Evolutionary conservation across 495 filamentous ascomycete species (phyloP).

Genomic region (Tuber calosporum): DNA sequence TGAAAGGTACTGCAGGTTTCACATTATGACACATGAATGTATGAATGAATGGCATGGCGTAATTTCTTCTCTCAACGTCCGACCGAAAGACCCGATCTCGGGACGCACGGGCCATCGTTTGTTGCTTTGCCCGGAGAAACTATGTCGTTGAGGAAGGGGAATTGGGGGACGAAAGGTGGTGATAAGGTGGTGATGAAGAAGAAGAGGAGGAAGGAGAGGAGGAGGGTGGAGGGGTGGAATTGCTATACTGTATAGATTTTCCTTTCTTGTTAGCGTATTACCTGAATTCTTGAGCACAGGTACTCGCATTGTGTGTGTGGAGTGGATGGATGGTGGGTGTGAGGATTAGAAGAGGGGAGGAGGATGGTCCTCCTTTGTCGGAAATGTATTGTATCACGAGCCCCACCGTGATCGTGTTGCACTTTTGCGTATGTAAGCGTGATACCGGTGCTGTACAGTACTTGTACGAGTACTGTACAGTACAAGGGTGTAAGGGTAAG

Average conservation of each 20-base stretch:
- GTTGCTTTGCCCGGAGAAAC: not conserved
- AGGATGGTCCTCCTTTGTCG: not conserved
- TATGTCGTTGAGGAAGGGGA: not conserved
- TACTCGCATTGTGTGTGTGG: no score
- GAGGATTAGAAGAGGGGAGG: not conserved
- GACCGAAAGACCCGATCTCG: not conserved
- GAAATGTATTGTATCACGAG: not conserved
- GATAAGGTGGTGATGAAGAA: not conserved
- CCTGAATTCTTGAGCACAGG: not conserved
- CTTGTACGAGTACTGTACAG: not conserved
- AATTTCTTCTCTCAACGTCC: not conserved
- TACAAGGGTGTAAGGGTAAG: no score
- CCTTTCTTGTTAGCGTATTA: not conserved
- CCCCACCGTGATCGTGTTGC: not conserved
- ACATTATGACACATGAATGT: not conserved
- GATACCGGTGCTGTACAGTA: not conserved
- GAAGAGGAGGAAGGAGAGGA: not conserved
- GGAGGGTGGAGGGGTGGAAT: not conserved
- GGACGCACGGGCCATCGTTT: not conserved
- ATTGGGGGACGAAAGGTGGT: not conserved
- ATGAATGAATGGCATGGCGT: constrained; percentile 3
- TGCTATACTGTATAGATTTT: not conserved
- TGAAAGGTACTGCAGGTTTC: not conserved
- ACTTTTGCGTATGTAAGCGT: not conserved
- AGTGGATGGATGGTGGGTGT: not conserved